Evolutionary conservation across 345 rosid species (phyloP), one percentile per base, ranked within the genome.

Genomic region (Lenwebbia sp.): DNA sequence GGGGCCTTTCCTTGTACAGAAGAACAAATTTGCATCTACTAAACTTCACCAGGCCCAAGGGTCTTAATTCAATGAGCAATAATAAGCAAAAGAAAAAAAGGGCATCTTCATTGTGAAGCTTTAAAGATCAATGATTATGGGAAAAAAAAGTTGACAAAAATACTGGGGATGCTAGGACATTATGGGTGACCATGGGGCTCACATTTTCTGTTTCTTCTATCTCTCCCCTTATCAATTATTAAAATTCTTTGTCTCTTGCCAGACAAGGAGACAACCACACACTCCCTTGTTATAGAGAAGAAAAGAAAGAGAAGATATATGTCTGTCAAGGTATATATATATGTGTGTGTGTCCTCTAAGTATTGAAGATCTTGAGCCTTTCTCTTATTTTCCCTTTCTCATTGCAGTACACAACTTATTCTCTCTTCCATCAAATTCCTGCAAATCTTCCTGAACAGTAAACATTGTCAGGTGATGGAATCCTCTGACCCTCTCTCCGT

Each of bases 171-270:
- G 89, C 92, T 89, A 85, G 86, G 78, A 70, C 78, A 70, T 70
- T 4, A 33, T 70, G 89, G 92, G 87, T 85, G 85, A 87, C 93
- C 90, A 87, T 93, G 91, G 95, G 94, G 91, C 90, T 86, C 92
- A 82, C 88, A 86, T 86, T 90, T 89, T 88, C 82, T 51, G 40
- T 92, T 89, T 92, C 28, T 88, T 89, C 89, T 86, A 88, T 88
- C 87, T 90, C 86, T 85, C 88, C 83, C 92, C 91, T 90, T 90
- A 87, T 90, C 91, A 92, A 89, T 88, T 89, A 93, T 93, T 93
- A 92, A 92, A 90, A 89, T 90, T 87, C 92, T 88, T 89, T 93
- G 98, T 93, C 93, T 90, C 86, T 91, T 94, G 89, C 94, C 92
- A 87, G 91, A 92, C 90, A 85, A 75, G 74, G 78, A 85, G 86